Evolutionary conservation across 2,329 filamentous ascomycete genomes (phyloP).

Genomic region (Fusarium burgessii): DNA sequence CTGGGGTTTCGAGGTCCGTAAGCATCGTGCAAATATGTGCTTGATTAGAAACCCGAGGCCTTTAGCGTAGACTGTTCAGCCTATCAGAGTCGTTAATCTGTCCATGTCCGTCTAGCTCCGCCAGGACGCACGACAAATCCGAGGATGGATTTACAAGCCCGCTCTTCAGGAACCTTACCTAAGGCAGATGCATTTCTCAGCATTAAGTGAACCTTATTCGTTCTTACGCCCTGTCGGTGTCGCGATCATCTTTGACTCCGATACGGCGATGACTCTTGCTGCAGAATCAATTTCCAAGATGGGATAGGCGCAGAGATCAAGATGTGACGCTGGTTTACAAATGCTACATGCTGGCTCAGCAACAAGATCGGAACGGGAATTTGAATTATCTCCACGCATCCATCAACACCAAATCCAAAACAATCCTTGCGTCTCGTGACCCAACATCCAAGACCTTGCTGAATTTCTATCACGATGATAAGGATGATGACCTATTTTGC

Average conservation of each 20-base stretch:
- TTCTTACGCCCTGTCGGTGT: constrained; percentile 33
- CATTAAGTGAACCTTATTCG: constrained; percentile 34
- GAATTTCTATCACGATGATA: constrained; percentile 38
- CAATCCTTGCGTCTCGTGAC: constrained; percentile 38
- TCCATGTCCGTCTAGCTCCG: constrained; percentile 36
- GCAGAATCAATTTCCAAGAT: constrained; percentile 21
- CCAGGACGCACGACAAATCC: constrained; percentile 30
- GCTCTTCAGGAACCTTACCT: constrained; percentile 17
- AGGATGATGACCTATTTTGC: constrained; percentile 30
- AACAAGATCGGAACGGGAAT: neutral
- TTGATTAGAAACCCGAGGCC: constrained; percentile 40
- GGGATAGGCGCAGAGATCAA: constrained; percentile 9
- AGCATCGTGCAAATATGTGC: constrained; percentile 21
- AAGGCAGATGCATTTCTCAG: constrained; percentile 39
- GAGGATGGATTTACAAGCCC: constrained; percentile 35
- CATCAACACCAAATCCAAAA: constrained; percentile 25
- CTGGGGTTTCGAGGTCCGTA: constrained; percentile 27
- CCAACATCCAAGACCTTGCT: constrained; percentile 8
- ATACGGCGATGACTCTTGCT: constrained; percentile 35
- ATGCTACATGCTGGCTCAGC: constrained; percentile 8
- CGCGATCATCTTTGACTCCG: constrained; percentile 21
- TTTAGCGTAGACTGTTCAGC: constrained; percentile 23
- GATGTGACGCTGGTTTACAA: constrained; percentile 30
- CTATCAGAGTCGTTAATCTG: constrained; percentile 21
- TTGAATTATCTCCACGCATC: constrained; percentile 22